Base-by-base conservation (phyloP, 2,329 filamentous ascomycete species). In the Cryphonectria naterciae region DNA sequence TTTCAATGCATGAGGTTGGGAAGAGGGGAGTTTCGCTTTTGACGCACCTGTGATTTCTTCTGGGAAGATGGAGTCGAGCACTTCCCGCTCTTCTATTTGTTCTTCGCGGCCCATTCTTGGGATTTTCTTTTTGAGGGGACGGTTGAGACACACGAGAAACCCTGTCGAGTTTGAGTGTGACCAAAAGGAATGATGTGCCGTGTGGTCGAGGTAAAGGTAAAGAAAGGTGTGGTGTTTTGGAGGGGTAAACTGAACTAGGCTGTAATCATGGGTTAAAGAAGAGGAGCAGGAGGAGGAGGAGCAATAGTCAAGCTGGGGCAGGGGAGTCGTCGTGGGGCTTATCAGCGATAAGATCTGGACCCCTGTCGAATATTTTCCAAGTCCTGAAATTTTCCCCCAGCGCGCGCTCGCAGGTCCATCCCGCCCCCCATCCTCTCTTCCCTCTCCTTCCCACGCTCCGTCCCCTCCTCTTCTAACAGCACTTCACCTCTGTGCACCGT, bases 51-150 rank as follows among this genome's bases (percentile, higher is more conserved):
- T 95, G 76, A 99, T 97, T 84, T 99, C 96, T 72, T 99, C 95
- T 1, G 96, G 94, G 76, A 98, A 99, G 79, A 99, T 99, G 73
- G 95, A 98, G 79, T 97, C 94, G 79, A 99, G 93, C 77, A 99
- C 95, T 82, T 99, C 96, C 73, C 95, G 91, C 87, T 99, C 96
- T 84, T 99, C 96, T 75, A 91, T 84, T 81, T 99, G 96, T 73
- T 99, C 96, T 86, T 98, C 95, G 80, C 84, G 87, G 65, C 89
- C 89, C 89, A 92, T 91, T 10, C 4, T 62, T 39, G 37, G 37
- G 13, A 2, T 32, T 39, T 32, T 32, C 0, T 32, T 32, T 32
- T 32, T 32, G 3, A 4, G 32, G 32, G 32, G 32, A 10, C 37
- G 37, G 62, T 28, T 43, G 39, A 67, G 25, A 58, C 13, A 19